Conservation (phyloP, 1,284 basidiomycete species). For the Hypsizygus ulmarius region DNA sequence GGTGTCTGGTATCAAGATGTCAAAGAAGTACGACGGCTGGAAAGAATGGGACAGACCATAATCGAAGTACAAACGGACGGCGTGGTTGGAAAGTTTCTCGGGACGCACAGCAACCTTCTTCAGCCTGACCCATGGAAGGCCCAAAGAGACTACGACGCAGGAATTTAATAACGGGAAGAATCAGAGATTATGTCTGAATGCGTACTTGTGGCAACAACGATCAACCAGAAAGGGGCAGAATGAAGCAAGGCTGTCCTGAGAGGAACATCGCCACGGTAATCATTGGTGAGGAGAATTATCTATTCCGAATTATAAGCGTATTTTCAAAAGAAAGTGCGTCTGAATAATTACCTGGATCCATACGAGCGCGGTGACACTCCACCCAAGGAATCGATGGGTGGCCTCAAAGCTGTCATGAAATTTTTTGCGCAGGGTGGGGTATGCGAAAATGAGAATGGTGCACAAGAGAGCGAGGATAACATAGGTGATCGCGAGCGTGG, state of each 20-base stretch:
- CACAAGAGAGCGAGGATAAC: constrained; percentile 47
- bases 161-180: not conserved
- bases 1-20: constrained; percentile 34
- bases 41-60: constrained; percentile 38
- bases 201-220: constrained; percentile 46
- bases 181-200: not conserved
- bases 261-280: constrained; percentile 40
- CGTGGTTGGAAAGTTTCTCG: constrained; percentile 55
- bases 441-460: constrained; percentile 49
- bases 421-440: constrained; percentile 42
- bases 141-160: constrained; percentile 39
- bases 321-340: not conserved
- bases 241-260: constrained; percentile 43
- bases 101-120: constrained; percentile 52
- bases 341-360: constrained; percentile 47
- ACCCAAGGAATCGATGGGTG: constrained; percentile 57
- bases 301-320: constrained; percentile 17
- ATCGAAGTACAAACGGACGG: constrained; percentile 55
- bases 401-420: constrained; percentile 54
- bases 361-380: constrained; percentile 51
- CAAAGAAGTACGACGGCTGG: constrained; percentile 6
- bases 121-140: constrained; percentile 54
- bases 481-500: constrained; percentile 53
- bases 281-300: constrained; percentile 51
- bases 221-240: constrained; percentile 53